A percentile compares a stretch with the other conserved stretches of the same genome.
phyloP scores from a whole-genome alignment of 441 rosid species.

The Iberis amara region DNA sequence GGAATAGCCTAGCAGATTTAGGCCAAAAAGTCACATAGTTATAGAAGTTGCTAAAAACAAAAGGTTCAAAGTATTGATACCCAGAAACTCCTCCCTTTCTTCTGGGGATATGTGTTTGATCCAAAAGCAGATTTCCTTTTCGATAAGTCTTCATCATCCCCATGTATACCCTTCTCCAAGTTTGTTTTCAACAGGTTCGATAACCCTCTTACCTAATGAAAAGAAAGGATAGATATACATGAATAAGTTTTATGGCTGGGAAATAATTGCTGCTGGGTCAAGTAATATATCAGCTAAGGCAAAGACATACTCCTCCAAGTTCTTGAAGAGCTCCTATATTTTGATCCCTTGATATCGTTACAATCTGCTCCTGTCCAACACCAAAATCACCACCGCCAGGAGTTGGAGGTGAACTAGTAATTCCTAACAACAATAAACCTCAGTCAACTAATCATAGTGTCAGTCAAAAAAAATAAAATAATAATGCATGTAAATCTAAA shows the following conservation, averaged over 20 bases:
- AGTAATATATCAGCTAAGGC: conserved; percentile 17
- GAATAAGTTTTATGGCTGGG: conserved; percentile 18
- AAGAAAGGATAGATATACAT: conserved; percentile 16
- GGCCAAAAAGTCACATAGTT: not conserved
- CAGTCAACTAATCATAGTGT: conserved; percentile 10
- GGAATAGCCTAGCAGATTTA: conserved; percentile 14
- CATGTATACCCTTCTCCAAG: conserved; percentile 70
- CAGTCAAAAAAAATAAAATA: conserved; percentile 4
- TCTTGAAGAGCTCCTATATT: conserved; percentile 46
- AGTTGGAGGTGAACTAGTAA: conserved; percentile 22
- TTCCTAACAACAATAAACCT: conserved; percentile 42
- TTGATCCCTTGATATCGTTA: conserved; percentile 74
- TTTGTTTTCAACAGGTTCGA: conserved; percentile 58
- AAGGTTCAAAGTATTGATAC: conserved; percentile 37
- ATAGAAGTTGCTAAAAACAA: conserved; percentile 16
- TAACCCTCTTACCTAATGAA: conserved; percentile 64
- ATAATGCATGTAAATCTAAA: conserved; percentile 4
- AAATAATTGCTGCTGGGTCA: conserved; percentile 5
- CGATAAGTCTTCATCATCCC: conserved; percentile 66
- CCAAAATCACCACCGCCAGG: conserved; percentile 59
- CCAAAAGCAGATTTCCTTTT: conserved; percentile 73
- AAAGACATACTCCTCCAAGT: conserved; percentile 69
- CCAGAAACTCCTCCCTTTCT: conserved; percentile 94
- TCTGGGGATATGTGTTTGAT: conserved; percentile 90
- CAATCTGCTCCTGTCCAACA: conserved; percentile 61